Evolutionary conservation across 345 rosid species (phyloP), one percentile per base, ranked within the genome.

Genomic region (Clausena lansium): DNA sequence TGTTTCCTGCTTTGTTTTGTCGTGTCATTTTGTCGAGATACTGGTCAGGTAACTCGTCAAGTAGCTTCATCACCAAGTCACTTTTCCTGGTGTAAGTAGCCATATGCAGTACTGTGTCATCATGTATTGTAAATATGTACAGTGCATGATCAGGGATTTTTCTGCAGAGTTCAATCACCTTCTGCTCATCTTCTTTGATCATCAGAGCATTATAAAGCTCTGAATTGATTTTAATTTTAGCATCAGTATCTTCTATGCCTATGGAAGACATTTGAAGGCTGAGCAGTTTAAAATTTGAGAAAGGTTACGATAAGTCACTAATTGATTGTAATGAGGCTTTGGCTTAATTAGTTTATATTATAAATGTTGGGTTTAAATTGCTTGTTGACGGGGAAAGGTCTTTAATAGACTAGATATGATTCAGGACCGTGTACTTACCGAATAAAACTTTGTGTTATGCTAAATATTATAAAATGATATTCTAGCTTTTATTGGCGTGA

Each of bases 1-100:
- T 76, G 68, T 79, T 79, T 15, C 82, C 85, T 0, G 67, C 35
- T 39, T 30, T 7, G 52, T 70, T 70, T 30, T 70, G 74, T 2
- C 74, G 38, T 5, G 74, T 70, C 64, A 71, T 71, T 57, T 55
- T 71, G 30, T 71, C 64, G 24, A 55, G 75, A 32, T n/a, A 35
- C 30, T 71, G 75, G 2, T 74, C 69, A 19, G 77, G 77, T 38
- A 74, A 45, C 30, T 74, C 77, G 4, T 74, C 47, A 3, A 75
- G 68, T 9, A 75, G 45, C 45, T 61, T 63, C 10, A 62, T 2
- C 45, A 63, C 77, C n/a, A 75, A 20, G 2, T 30, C 28, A 1
- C 61, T 52, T 63, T 32, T 75, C 13, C 1, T 62, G 30, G 45
- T 9, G 9, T 62, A 50, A 20, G 70, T 75, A 19, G 77, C 77